These are phyloP conservation scores for Boletellus ananas DNA, from an alignment of 768 basidiomycete species.

Conservation along the genomic window DNA sequence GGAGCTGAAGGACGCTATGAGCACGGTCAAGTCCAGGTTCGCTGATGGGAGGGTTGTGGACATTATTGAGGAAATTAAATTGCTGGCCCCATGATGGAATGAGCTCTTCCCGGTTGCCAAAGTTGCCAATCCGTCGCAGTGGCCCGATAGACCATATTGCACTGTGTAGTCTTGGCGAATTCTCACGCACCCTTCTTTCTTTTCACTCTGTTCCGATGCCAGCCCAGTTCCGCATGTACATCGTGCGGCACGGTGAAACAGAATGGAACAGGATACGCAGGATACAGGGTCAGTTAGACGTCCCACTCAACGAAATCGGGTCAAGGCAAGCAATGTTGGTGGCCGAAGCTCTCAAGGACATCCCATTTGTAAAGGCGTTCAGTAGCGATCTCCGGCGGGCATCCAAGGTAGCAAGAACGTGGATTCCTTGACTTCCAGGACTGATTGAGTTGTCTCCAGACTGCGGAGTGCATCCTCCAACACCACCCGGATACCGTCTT, in stretches of 20 bases:
- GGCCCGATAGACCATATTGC: too few species aligned
- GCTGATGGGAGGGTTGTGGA: slow-evolving; percentile 56
- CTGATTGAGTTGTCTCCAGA: slow-evolving; percentile 38
- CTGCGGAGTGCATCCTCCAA: slow-evolving; percentile 60
- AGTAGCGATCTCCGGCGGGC: slow-evolving; percentile 75
- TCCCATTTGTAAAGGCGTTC: slow-evolving; percentile 57
- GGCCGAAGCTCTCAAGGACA: slow-evolving; percentile 48
- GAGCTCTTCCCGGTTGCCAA: background rate
- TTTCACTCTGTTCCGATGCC: slow-evolving; percentile 17
- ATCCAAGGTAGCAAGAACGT: slow-evolving; percentile 43
- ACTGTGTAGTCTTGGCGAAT: background rate
- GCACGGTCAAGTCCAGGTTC: slow-evolving; percentile 44
- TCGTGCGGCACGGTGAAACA: slow-evolving; percentile 80
- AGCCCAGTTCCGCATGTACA: slow-evolving; percentile 47
- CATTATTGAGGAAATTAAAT: slow-evolving; percentile 46
- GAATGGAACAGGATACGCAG: slow-evolving; percentile 58
- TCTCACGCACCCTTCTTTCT: background rate
- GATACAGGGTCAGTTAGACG: slow-evolving; percentile 76
- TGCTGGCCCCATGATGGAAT: slow-evolving; percentile 29
- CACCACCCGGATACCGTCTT: slow-evolving; percentile 46
- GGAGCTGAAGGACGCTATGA: slow-evolving; percentile 40
- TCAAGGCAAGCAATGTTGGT: slow-evolving; percentile 54
- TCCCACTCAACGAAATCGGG: slow-evolving; percentile 59
- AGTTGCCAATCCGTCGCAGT: too few species aligned
- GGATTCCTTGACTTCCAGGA: background rate